Evolutionary conservation across 441 rosid genomes (phyloP).

Genomic region (Metrosideros polymorpha): DNA sequence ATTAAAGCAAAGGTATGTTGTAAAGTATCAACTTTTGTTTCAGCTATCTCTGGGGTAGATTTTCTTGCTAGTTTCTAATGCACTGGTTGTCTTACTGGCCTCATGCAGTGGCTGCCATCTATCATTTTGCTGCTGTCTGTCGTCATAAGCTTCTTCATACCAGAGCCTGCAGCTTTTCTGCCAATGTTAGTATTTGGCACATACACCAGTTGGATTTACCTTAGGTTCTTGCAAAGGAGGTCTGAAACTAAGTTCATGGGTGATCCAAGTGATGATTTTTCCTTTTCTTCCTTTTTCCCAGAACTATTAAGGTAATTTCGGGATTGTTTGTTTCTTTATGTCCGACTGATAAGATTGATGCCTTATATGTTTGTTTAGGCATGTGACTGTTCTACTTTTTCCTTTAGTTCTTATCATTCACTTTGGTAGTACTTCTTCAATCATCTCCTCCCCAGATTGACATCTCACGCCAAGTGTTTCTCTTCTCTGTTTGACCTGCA

Average conservation of each 20-base stretch:
- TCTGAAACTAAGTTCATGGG: slow-evolving; percentile 88
- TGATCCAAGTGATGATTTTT: slow-evolving; percentile 89
- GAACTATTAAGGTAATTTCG: slow-evolving; percentile 60
- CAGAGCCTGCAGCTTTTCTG: slow-evolving; percentile 64
- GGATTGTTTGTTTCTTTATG: not conserved
- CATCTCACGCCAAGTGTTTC: not conserved
- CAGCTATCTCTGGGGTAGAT: slow-evolving; percentile 1
- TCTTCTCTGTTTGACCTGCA: slow-evolving; percentile 17
- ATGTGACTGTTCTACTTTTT: not conserved
- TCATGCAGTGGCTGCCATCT: slow-evolving; percentile 94
- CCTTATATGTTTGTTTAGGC: not conserved
- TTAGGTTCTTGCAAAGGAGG: slow-evolving; percentile 78
- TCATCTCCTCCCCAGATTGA: not conserved
- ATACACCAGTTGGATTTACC: slow-evolving; percentile 85
- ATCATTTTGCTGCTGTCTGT: slow-evolving; percentile 51
- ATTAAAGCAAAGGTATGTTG: slow-evolving; percentile 75
- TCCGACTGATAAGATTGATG: not conserved
- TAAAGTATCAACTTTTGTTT: not conserved
- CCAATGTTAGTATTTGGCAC: slow-evolving; percentile 89
- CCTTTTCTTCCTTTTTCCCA: slow-evolving; percentile 90
- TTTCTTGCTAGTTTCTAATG: not conserved
- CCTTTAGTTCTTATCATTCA: not conserved
- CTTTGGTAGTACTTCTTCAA: not conserved
- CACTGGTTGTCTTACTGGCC: not conserved
- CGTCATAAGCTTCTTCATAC: slow-evolving; percentile 65